Base-by-base conservation (phyloP, 164 flowering plant species). In the Aristolochia contorta region DNA sequence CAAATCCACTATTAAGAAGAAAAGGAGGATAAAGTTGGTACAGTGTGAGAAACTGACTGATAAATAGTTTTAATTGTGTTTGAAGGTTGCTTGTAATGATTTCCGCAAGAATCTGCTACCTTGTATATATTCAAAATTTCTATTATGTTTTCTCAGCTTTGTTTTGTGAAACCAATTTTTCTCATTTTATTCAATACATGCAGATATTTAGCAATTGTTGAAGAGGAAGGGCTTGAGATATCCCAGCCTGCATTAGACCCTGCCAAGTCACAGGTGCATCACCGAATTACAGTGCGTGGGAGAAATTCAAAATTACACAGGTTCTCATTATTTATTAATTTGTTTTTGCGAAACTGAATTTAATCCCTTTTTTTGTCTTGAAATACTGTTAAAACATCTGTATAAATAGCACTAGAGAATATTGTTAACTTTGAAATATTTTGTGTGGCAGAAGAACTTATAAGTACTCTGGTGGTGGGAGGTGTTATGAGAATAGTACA, bases 221-320 rank as follows among this genome's bases (percentile, higher is more conserved):
- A 79, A 73, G 78, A 81, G 2, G 97, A 90, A 75, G 94, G 96
- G 4, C 82, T 93, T 50, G 91, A 93, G 69, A 90, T 93, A 74
- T 93, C 98, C 55, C 98, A 93, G 72, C 98, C 98, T 23, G 99
- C 89, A 47, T 81, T 93, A 54, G 99, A 88, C 69, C 76, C 84
- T 62, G 61, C 53, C 18, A 87, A 83, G 64, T 92, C 96, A 19
- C 80, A 66, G 62, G 82, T 88, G 63, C 92, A 90, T 79, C 97
- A 87, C 72, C 86, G 69, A 58, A 83, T 93, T 58, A 93, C 99
- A 53, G 81, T 75, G 56, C 91, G 96, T 47, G 60, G 53, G 49
- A 74, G 68, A 55, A 78, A 72, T 48, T 80, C 82, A 45, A 77
- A 46, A 67, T 82, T 85, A 56, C 98, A 93, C 77, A 85, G 94